These are phyloP conservation scores for Helicocarpus griseus DNA, from an alignment of 2,329 filamentous ascomycete genomes.

Conservation along the genomic window DNA sequence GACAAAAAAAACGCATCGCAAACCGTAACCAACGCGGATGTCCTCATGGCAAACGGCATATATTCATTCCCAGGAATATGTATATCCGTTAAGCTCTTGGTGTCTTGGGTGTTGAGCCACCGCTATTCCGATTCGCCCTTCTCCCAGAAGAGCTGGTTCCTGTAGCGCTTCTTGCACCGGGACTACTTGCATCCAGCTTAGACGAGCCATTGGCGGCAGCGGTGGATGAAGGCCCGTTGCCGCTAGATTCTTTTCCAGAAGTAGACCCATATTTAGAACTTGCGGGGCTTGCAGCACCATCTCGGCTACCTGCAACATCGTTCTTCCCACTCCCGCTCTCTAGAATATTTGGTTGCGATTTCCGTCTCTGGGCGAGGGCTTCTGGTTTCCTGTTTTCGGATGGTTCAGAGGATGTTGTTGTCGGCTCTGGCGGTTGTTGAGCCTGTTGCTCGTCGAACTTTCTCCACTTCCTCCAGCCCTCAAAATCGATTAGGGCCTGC, in stretches of 20 bases:
- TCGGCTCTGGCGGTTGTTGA: conserved; percentile 14
- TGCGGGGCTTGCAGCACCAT: background rate
- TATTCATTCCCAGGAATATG: background rate
- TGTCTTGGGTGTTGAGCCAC: background rate
- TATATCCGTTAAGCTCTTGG: background rate
- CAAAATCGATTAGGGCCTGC: conserved; percentile 97
- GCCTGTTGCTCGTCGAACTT: conserved; percentile 8
- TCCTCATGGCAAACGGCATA: too few relatives aligned
- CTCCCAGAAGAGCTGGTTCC: background rate
- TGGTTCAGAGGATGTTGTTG: conserved; percentile 1
- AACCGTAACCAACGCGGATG: too few relatives aligned
- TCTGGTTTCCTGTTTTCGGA: background rate
- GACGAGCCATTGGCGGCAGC: conserved; percentile 4
- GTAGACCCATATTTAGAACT: background rate
- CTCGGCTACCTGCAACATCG: background rate
- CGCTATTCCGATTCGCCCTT: background rate
- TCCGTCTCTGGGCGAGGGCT: background rate
- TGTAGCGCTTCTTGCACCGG: background rate
- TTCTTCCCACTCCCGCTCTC: background rate
- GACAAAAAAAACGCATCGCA: background rate
- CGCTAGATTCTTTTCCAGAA: conserved; percentile 1
- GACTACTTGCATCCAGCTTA: background rate
- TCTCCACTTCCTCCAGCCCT: conserved; percentile 88
- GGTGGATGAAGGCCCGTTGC: conserved; percentile 4
- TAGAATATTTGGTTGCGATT: background rate